phyloP scores from a whole-genome alignment of 2,329 filamentous ascomycete genomes.

The Graphilbum sp. region DNA sequence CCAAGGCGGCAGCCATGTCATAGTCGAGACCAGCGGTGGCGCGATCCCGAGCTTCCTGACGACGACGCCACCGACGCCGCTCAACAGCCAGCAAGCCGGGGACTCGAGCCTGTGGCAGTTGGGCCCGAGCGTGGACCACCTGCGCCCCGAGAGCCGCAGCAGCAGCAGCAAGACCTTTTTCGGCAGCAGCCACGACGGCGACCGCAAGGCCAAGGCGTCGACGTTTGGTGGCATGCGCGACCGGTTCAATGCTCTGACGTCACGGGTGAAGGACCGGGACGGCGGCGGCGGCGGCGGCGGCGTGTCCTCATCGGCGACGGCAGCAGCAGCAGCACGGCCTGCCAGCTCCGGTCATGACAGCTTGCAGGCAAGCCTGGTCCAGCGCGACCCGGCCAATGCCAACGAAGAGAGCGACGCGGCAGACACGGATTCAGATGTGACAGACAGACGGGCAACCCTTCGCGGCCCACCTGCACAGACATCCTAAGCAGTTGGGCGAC shows the following conservation, averaged over 20 bases:
- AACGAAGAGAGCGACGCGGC: not conserved
- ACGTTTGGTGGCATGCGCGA: slow-evolving; percentile 10
- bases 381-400: too few species aligned
- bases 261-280: slow-evolving; percentile 11
- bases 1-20: not conserved
- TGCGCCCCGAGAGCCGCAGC: slow-evolving; percentile 10
- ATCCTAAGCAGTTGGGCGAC: too few species aligned
- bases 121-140: slow-evolving; percentile 4
- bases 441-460: too few species aligned
- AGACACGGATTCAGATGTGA: not conserved
- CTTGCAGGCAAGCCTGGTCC: too few species aligned
- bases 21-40: not conserved
- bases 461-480: too few species aligned
- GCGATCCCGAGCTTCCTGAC: slow-evolving; percentile 26
- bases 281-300: not conserved
- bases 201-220: slow-evolving; percentile 6
- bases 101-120: slow-evolving; percentile 3
- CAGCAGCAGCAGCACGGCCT: not conserved
- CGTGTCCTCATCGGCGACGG: too few species aligned
- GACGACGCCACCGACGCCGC: slow-evolving; percentile 31
- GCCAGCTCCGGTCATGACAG: too few species aligned
- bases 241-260: slow-evolving; percentile 12
- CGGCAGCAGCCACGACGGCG: not conserved
- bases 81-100: slow-evolving; percentile 9
- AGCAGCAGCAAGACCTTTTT: slow-evolving; percentile 3